Base-by-base conservation (phyloP, 1,139 yeast species). In the Suhomyces wounanorum region DNA sequence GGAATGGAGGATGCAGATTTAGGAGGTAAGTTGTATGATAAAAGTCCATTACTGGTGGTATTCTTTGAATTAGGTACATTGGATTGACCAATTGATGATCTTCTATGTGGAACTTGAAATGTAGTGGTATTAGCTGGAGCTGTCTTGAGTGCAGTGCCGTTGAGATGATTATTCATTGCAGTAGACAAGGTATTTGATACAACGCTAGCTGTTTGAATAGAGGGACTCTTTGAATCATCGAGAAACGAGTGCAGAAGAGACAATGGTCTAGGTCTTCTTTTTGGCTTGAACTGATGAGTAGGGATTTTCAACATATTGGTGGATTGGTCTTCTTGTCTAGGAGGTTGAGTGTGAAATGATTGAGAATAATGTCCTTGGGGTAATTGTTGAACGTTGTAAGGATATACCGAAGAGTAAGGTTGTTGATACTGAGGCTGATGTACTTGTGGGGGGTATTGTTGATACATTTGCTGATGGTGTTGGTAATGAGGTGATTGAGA, bases 261-360 rank as follows among this genome's bases (percentile, higher is more conserved):
- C 48, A 76, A 65, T 8, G 80, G 81, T 46, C 73, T 59, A 28
- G 81, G 81, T 55, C 81, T 64, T 55, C 75, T 62, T 50, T 73
- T 75, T 10, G 78, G 77, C 54, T 72, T 74, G 56, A 68, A 72
- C 44, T 66, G 63, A 53, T 62, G 66, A 9, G 61, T 54, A 3
- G 75, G 73, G 16, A 67, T 48, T 50, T 64, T 68, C 26, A 68
- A 54, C 37, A 40, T 36, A 14, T 46, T 45, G 11, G 25, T 43
- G 16, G 37, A 2, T 9, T 28, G 14, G 26, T 38, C 43, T 23
- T 43, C 45, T 14, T 43, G 50, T 16, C 40, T 28, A 8, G 44
- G 44, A 21, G 21, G 35, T n/a, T 21, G 45, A 31, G 45, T 38
- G 5, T 38, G 40, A 35, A 23, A 39, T 21, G 49, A 33, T 13